Percentiles rank a stretch among this genome's conserved stretches.
These are phyloP conservation scores for Cokeromyces recurvatus DNA, from an alignment of 371 early-diverging fungal species.

Conservation along the genomic window DNA sequence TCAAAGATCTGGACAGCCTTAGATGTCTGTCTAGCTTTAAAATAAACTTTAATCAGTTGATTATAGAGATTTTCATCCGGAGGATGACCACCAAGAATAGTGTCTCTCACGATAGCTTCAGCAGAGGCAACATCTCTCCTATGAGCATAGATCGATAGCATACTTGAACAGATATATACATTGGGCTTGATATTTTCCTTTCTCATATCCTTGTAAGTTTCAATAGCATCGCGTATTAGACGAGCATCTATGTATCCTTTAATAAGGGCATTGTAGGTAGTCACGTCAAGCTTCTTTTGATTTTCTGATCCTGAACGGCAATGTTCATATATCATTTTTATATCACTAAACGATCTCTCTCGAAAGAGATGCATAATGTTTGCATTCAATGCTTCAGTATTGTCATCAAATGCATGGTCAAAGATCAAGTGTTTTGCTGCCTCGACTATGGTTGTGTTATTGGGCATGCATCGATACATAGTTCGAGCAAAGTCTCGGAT, in stretches of 20 bases:
- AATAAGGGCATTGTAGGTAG: constrained; percentile 34
- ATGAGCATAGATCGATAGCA: constrained; percentile 33
- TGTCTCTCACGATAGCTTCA: constrained; percentile 25
- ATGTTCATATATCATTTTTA: constrained; percentile 18
- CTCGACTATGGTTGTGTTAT: constrained; percentile 17
- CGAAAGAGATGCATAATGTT: constrained; percentile 30
- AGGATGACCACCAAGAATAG: constrained; percentile 21
- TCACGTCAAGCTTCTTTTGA: constrained; percentile 18
- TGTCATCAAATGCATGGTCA: constrained; percentile 16
- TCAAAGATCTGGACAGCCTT: constrained; percentile 35
- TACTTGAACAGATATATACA: constrained; percentile 18
- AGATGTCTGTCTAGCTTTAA: constrained; percentile 18
- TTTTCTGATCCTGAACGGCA: background rate
- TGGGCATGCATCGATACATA: constrained; percentile 34
- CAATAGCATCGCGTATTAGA: constrained; percentile 18
- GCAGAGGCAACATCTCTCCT: constrained; percentile 22
- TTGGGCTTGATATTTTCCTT: constrained; percentile 21
- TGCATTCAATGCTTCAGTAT: constrained; percentile 21
- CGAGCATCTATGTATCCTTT: constrained; percentile 27
- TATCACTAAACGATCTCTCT: constrained; percentile 16
- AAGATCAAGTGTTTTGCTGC: constrained; percentile 21
- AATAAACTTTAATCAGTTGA: constrained; percentile 41
- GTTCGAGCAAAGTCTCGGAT: constrained; percentile 35
- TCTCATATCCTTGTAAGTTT: constrained; percentile 32
- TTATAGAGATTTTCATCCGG: constrained; percentile 31